Evolutionary conservation across 495 filamentous ascomycete genomes (phyloP).

Genomic region (Aspergillus baeticus): DNA sequence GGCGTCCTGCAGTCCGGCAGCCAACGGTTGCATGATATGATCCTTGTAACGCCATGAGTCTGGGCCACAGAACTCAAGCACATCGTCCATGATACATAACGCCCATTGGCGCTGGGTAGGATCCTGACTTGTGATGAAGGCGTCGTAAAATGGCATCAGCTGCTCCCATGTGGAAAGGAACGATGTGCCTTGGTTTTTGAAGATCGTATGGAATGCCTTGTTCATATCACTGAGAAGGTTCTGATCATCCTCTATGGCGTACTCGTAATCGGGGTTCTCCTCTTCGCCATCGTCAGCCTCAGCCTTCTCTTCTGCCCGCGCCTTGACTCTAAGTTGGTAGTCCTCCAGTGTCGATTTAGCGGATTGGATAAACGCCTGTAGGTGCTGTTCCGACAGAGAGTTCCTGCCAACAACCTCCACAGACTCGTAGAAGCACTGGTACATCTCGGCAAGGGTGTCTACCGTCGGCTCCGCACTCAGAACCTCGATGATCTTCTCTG

Average conservation of each 20-base stretch:
- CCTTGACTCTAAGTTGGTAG: conserved; percentile 80
- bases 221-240: conserved; percentile 98
- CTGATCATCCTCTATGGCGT: conserved; percentile 97
- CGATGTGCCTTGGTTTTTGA: conserved; percentile 83
- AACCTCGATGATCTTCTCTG: conserved; percentile 89
- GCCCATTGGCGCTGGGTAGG: conserved; percentile 97
- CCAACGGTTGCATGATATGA: conserved; percentile 81
- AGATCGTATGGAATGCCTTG: conserved; percentile 98
- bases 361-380: conserved; percentile 82
- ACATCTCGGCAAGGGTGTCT: conserved; percentile 97
- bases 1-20: conserved; percentile 77
- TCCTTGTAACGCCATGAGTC: conserved; percentile 79
- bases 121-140: conserved; percentile 79
- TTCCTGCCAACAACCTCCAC: conserved; percentile 89
- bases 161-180: conserved; percentile 89
- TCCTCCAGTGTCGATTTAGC: conserved; percentile 83
- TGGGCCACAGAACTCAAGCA: conserved; percentile 91
- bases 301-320: conserved; percentile 73
- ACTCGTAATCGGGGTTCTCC: conserved; percentile 61
- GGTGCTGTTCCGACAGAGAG: conserved; percentile 72
- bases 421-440: conserved; percentile 99
- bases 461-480: conserved; percentile 93
- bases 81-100: conserved; percentile 97
- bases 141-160: conserved; percentile 77
- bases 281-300: conserved; percentile 83